A percentile compares a stretch with the other conserved stretches of the same genome.
Evolutionary conservation across 2,329 filamentous ascomycete species (phyloP).

Genomic region (Claviceps monticola): DNA sequence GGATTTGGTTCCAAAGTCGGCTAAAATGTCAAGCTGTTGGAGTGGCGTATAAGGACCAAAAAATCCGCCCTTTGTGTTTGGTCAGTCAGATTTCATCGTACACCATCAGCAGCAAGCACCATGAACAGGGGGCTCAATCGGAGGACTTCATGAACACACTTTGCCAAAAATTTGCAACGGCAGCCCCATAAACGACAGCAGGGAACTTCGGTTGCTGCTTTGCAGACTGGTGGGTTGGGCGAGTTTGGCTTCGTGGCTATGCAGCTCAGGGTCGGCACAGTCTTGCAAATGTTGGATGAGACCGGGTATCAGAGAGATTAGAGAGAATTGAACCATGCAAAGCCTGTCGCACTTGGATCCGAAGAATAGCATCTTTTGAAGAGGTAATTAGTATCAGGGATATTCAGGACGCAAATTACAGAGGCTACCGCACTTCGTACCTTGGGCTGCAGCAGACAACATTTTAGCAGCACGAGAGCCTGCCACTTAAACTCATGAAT

Average conservation of each 20-base stretch:
- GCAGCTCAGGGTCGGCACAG: constrained; percentile 84
- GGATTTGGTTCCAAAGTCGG: constrained; percentile 87
- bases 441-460: constrained; percentile 86
- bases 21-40: constrained; percentile 86
- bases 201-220: constrained; percentile 80
- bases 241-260: constrained; percentile 64
- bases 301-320: constrained; percentile 88
- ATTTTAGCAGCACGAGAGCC: constrained; percentile 87
- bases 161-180: constrained; percentile 93
- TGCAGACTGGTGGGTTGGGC: constrained; percentile 70
- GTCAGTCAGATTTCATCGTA: not conserved
- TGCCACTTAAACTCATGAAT: constrained; percentile 92
- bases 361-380: constrained; percentile 83
- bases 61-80: constrained; percentile 54
- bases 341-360: constrained; percentile 89
- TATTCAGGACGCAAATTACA: not conserved
- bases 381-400: constrained; percentile 1
- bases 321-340: constrained; percentile 97
- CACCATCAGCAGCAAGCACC: not conserved
- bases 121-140: not conserved
- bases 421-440: constrained; percentile 30
- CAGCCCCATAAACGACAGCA: constrained; percentile 87
- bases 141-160: constrained; percentile 26
- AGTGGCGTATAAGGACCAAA: constrained; percentile 95
- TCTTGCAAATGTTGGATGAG: constrained; percentile 86